These are phyloP conservation scores for Chaetomium sp. DNA, from an alignment of 2,329 filamentous ascomycete species.

Conservation along the genomic window DNA sequence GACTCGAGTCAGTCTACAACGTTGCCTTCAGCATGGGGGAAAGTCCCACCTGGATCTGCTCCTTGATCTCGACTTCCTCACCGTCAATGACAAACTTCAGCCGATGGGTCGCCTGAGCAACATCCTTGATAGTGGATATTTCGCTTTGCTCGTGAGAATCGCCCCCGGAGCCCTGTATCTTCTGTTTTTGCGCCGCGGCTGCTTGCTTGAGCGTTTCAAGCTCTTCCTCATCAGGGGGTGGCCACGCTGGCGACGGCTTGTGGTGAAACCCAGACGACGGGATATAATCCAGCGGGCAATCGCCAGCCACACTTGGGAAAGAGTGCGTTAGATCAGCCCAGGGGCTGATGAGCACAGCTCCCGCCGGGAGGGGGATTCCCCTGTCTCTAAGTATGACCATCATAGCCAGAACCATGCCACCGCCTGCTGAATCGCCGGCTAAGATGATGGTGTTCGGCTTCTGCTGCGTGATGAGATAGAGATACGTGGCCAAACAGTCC, in stretches of 20 bases:
- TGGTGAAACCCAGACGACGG: constrained; percentile 87
- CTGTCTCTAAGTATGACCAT: constrained; percentile 81
- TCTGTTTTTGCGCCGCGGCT: constrained; percentile 40
- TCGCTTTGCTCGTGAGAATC: constrained; percentile 18
- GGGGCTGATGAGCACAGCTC: constrained; percentile 86
- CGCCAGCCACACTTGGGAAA: constrained; percentile 81
- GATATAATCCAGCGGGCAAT: constrained; percentile 81
- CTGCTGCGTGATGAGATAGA: constrained; percentile 76
- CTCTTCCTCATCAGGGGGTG: constrained; percentile 82
- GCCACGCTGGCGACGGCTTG: constrained; percentile 88
- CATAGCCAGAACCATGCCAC: constrained; percentile 82
- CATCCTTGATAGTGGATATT: constrained; percentile 32
- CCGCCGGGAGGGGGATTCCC: constrained; percentile 81
- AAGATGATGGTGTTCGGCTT: constrained; percentile 81
- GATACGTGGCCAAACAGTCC: constrained; percentile 85
- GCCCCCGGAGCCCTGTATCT: constrained; percentile 19
- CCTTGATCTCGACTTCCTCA: constrained; percentile 71
- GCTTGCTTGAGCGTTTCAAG: constrained; percentile 56
- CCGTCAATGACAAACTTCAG: constrained; percentile 73
- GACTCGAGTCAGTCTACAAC: constrained; percentile 28
- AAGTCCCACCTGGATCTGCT: constrained; percentile 78
- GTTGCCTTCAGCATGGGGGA: too few relatives aligned
- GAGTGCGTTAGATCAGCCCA: constrained; percentile 97
- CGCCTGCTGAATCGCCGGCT: constrained; percentile 91
- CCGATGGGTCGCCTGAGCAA: constrained; percentile 32